Conservation (phyloP, 805 yeast genomes). For the Alloascoidea hylecoeti region DNA sequence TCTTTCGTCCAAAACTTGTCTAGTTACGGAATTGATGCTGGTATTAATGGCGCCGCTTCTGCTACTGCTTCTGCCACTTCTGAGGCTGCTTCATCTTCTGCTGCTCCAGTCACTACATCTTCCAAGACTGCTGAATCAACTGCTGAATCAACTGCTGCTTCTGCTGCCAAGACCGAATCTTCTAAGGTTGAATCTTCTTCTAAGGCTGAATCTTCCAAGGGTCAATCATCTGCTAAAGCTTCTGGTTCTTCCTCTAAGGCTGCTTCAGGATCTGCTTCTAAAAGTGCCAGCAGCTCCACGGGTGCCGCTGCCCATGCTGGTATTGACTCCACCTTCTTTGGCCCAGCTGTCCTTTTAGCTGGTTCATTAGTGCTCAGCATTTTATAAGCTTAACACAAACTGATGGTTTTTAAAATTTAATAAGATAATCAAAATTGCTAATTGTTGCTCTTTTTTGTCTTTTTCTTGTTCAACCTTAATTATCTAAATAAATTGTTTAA, state of each 20-base stretch:
- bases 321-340: not conserved
- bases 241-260: not conserved
- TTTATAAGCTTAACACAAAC: too few species aligned
- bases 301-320: slow-evolving; percentile 1
- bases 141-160: not conserved
- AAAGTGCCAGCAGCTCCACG: not conserved
- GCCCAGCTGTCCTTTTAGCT: not conserved
- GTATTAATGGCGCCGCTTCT: not conserved
- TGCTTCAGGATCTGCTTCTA: not conserved
- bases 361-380: not conserved
- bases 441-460: too few species aligned
- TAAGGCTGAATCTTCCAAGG: not conserved
- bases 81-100: not conserved
- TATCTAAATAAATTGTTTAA: too few species aligned
- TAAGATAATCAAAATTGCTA: too few species aligned
- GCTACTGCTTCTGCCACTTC: not conserved
- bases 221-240: not conserved
- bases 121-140: not conserved
- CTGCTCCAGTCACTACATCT: not conserved
- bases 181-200: not conserved
- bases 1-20: not conserved
- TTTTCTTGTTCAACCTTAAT: too few species aligned
- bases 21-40: slow-evolving; percentile 1
- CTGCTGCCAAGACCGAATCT: not conserved
- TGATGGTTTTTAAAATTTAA: too few species aligned